Percentiles rank a stretch among this genome's conserved stretches.
Conservation (phyloP, 2,329 filamentous ascomycete species). For the Sporothrix mexicana region DNA sequence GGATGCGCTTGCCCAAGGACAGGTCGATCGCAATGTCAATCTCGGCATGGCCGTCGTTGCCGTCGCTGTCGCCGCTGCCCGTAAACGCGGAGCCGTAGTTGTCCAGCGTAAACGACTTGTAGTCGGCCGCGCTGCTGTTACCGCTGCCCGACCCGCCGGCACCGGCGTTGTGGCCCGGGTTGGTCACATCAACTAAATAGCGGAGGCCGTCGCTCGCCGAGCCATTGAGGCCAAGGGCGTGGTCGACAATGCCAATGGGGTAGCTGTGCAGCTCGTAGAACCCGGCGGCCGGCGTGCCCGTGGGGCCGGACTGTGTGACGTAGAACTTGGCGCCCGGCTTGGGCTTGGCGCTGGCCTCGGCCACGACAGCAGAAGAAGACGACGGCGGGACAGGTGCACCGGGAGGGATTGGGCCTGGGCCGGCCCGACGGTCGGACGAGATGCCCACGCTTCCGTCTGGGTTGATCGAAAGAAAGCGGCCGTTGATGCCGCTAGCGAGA, state of each 20-base stretch:
- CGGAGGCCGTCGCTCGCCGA: conserved; percentile 39
- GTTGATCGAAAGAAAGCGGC: conserved; percentile 43
- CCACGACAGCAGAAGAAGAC: background rate
- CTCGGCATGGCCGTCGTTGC: conserved; percentile 37
- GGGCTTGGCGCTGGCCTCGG: conserved; percentile 33
- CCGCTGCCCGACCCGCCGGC: conserved; percentile 35
- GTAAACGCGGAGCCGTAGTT: conserved; percentile 28
- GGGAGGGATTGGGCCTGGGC: background rate
- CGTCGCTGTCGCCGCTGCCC: conserved; percentile 21
- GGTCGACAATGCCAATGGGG: conserved; percentile 47
- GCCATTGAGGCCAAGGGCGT: conserved; percentile 49
- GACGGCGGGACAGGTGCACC: conserved; percentile 4
- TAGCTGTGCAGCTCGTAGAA: conserved; percentile 47
- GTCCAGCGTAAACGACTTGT: conserved; percentile 46
- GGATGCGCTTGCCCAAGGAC: background rate
- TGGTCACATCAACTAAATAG: conserved; percentile 45
- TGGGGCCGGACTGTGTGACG: conserved; percentile 36
- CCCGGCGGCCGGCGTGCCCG: conserved; percentile 36
- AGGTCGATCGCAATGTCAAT: background rate
- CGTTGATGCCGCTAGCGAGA: conserved; percentile 40
- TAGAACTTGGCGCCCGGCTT: conserved; percentile 43
- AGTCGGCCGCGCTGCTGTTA: conserved; percentile 42
- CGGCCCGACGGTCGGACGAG: conserved; percentile 29
- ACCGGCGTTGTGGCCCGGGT: conserved; percentile 40
- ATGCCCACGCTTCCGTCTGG: conserved; percentile 45